Percentiles rank a stretch among this genome's conserved stretches.
These are phyloP conservation scores for Cryphonectria carpinicola DNA, from an alignment of 2,329 filamentous ascomycete genomes.

Conservation along the genomic window DNA sequence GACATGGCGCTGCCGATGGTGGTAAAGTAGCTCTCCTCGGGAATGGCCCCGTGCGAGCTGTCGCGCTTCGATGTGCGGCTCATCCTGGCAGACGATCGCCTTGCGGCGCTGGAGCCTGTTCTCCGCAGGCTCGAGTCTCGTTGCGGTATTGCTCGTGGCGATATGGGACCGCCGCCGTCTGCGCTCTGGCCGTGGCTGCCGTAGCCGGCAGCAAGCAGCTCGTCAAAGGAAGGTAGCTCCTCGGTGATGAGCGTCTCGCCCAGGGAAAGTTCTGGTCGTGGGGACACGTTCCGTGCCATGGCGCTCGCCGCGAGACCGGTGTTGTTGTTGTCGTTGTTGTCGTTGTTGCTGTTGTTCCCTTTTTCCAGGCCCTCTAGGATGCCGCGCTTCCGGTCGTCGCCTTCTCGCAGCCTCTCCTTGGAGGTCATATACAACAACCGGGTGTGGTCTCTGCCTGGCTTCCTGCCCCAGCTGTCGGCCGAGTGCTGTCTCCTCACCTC, in stretches of 20 bases:
- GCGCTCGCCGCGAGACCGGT: constrained; percentile 39
- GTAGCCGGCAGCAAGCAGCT: constrained; percentile 31
- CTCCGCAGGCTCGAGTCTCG: constrained; percentile 71
- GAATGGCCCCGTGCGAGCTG: constrained; percentile 48
- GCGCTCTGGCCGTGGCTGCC: constrained; percentile 32
- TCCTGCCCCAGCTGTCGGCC: constrained; percentile 66
- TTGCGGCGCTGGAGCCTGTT: constrained; percentile 51
- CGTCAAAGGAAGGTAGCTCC: constrained; percentile 46
- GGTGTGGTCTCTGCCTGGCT: constrained; percentile 55
- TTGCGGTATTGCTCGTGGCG: constrained; percentile 59
- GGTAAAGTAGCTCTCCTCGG: constrained; percentile 45
- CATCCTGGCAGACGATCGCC: constrained; percentile 55
- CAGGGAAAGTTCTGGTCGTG: constrained; percentile 53
- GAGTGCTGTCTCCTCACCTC: constrained; percentile 59
- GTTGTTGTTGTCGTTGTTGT: constrained; percentile 41
- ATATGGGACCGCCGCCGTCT: constrained; percentile 33
- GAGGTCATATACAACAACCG: constrained; percentile 76
- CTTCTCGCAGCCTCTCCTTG: constrained; percentile 66
- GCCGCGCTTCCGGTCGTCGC: constrained; percentile 65
- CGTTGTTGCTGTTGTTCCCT: neutral
- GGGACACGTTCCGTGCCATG: constrained; percentile 24
- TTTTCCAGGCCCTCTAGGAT: constrained; percentile 45
- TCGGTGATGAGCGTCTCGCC: constrained; percentile 60
- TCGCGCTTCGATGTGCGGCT: constrained; percentile 54
- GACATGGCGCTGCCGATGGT: constrained; percentile 19